Conservation (phyloP, 495 filamentous ascomycete genomes). For the Terfezia claveryi region DNA sequence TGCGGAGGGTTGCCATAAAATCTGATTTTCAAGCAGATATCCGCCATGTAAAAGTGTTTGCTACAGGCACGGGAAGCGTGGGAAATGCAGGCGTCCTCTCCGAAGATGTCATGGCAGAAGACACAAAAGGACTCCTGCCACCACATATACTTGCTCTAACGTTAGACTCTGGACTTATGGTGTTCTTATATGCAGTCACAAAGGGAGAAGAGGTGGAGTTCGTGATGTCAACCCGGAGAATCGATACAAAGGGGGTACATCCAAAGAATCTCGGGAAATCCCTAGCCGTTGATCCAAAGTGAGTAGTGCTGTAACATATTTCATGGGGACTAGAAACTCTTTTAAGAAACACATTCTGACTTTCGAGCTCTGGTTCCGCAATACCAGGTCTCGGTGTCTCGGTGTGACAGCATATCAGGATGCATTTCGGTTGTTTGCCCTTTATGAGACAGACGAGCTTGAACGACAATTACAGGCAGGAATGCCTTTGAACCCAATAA, state of each 20-base stretch:
- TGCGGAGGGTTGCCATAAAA: constrained; percentile 50
- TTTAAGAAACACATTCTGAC: background rate
- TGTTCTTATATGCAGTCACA: constrained; percentile 44
- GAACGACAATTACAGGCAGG: constrained; percentile 20
- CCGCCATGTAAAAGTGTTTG: constrained; percentile 39
- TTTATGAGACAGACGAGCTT: constrained; percentile 30
- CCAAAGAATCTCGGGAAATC: constrained; percentile 48
- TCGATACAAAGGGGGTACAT: constrained; percentile 32
- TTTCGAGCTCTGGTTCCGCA: constrained; percentile 4
- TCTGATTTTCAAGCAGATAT: constrained; percentile 53
- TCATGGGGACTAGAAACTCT: background rate
- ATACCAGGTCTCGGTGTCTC: constrained; percentile 36
- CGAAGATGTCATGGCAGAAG: no score
- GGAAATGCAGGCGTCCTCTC: constrained; percentile 19
- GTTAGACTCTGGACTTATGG: constrained; percentile 41
- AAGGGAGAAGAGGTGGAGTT: constrained; percentile 30
- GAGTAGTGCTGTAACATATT: constrained; percentile 6
- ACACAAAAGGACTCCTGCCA: constrained; percentile 25
- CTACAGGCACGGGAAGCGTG: constrained; percentile 21
- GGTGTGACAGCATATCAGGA: constrained; percentile 39
- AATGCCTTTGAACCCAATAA: constrained; percentile 24
- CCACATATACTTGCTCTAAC: constrained; percentile 57
- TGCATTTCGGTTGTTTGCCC: constrained; percentile 38
- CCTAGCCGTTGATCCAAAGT: constrained; percentile 62
- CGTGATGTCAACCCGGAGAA: constrained; percentile 32